phyloP scores from a whole-genome alignment of 768 basidiomycete genomes.

The Phylloporus rhodoxanthus region DNA sequence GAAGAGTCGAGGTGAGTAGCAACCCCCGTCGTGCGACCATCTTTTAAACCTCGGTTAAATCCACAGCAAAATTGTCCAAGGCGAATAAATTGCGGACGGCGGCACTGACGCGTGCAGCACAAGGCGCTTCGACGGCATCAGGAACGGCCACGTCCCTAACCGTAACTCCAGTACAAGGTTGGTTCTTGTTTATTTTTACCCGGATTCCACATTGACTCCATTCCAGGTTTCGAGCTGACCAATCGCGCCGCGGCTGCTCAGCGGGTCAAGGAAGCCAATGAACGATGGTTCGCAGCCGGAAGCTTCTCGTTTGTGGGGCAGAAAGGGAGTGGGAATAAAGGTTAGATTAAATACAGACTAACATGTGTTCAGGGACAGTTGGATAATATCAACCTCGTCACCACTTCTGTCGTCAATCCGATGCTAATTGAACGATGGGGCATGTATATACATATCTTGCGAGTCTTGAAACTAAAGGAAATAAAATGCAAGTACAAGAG shows the following conservation, averaged over 20 bases:
- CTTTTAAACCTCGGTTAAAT: constrained; percentile 1
- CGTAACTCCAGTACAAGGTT: constrained; percentile 94
- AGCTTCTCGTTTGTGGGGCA: constrained; percentile 75
- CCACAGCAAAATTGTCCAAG: constrained; percentile 89
- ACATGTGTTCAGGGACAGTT: background rate
- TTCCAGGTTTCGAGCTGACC: constrained; percentile 79
- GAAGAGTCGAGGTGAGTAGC: constrained; percentile 76
- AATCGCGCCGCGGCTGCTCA: constrained; percentile 84
- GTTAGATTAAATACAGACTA: constrained; percentile 13
- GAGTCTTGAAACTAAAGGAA: constrained; percentile 10
- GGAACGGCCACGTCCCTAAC: constrained; percentile 89
- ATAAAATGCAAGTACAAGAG: constrained; percentile 15
- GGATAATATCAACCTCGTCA: background rate
- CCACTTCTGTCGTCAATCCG: background rate
- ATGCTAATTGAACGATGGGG: constrained; percentile 5
- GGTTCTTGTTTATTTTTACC: constrained; percentile 11
- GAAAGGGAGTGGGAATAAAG: constrained; percentile 33
- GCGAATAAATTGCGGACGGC: constrained; percentile 87
- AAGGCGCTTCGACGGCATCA: constrained; percentile 47
- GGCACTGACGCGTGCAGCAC: constrained; percentile 71
- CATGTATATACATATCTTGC: constrained; percentile 11
- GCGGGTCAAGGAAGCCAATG: constrained; percentile 92
- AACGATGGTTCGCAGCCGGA: constrained; percentile 89
- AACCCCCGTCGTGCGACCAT: background rate
- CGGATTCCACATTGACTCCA: constrained; percentile 11